A percentile compares a stretch with the other conserved stretches of the same genome.
Evolutionary conservation across 139 green algal genomes (phyloP).

Genomic region (Picochlorum sp.): DNA sequence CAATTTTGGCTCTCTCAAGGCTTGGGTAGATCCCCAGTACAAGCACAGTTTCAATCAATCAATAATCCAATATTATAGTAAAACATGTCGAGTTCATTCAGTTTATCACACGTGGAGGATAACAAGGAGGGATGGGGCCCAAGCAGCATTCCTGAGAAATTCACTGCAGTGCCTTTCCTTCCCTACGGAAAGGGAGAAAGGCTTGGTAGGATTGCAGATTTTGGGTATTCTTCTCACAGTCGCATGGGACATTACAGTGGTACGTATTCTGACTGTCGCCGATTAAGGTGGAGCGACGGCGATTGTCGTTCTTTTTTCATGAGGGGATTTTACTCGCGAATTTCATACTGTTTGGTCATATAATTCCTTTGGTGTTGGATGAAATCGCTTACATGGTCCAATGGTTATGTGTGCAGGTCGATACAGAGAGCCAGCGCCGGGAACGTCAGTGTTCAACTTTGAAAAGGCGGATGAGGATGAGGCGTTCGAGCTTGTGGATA

Average conservation of each 20-base stretch:
- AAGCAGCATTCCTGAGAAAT: conserved; percentile 61
- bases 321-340: conserved; percentile 10
- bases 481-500: conserved; percentile 95
- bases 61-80: too few relatives aligned
- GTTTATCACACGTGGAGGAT: conserved; percentile 55
- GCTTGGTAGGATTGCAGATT: conserved; percentile 65
- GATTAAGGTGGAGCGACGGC: not conserved
- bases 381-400: not conserved
- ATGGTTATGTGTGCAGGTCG: conserved; percentile 16
- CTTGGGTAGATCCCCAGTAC: too few relatives aligned
- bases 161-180: conserved; percentile 89
- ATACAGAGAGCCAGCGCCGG: conserved; percentile 28
- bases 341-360: not conserved
- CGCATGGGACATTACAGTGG: conserved; percentile 8
- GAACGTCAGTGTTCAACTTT: conserved; percentile 88
- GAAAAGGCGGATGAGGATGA: conserved; percentile 91
- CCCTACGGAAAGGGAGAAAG: conserved; percentile 90
- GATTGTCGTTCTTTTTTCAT: not conserved
- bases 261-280: conserved; percentile 1
- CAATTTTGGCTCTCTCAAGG: too few relatives aligned
- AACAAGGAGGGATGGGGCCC: conserved; percentile 86
- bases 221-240: conserved; percentile 13
- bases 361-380: not conserved
- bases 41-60: too few relatives aligned
- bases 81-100: too few relatives aligned